A percentile compares a stretch with the other conserved stretches of the same genome.
These are phyloP conservation scores for Dactylellina sp. DNA, from an alignment of 2,329 filamentous ascomycete genomes.

Conservation along the genomic window DNA sequence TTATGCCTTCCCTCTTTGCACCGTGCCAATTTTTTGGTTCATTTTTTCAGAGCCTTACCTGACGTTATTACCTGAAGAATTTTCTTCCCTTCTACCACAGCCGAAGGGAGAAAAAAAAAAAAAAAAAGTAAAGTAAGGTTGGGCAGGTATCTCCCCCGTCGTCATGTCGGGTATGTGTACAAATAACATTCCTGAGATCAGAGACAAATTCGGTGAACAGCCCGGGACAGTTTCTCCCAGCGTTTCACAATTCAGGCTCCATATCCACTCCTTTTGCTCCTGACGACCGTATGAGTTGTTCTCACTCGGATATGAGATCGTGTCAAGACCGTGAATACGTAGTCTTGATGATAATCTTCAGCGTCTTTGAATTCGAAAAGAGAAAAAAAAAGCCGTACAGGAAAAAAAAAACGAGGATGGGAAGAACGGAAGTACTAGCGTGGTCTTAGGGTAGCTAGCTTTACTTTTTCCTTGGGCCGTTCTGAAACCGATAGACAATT, in stretches of 20 bases:
- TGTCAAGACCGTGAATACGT: slow-evolving; percentile 41
- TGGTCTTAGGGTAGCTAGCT: slow-evolving; percentile 7
- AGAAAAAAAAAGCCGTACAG: slow-evolving; percentile 1
- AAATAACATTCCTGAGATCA: slow-evolving; percentile 36
- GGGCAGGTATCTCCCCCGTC: slow-evolving; percentile 49
- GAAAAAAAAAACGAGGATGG: slow-evolving; percentile 16
- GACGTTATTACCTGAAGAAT: slow-evolving; percentile 53
- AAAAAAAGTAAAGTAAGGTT: slow-evolving; percentile 36
- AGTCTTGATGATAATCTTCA: slow-evolving; percentile 37
- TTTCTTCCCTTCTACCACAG: slow-evolving; percentile 39
- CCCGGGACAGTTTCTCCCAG: slow-evolving; percentile 29
- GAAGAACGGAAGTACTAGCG: slow-evolving; percentile 25
- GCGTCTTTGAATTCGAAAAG: slow-evolving; percentile 24
- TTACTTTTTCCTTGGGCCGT: slow-evolving; percentile 45
- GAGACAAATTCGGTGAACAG: slow-evolving; percentile 41
- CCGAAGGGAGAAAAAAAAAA: slow-evolving; percentile 32
- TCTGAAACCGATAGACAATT: slow-evolving; percentile 56
- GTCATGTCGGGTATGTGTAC: slow-evolving; percentile 38
- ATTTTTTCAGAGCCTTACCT: slow-evolving; percentile 32
- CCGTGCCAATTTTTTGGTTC: slow-evolving; percentile 45
- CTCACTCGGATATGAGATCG: slow-evolving; percentile 33
- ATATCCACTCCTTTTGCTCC: slow-evolving; percentile 48
- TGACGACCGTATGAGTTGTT: slow-evolving; percentile 47
- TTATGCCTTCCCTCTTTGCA: slow-evolving; percentile 57
- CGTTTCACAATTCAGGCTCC: slow-evolving; percentile 48